A percentile compares a stretch with the other conserved stretches of the same genome.
Evolutionary conservation across 2,329 filamentous ascomycete species (phyloP).

Genomic region (Cadophora malorum): DNA sequence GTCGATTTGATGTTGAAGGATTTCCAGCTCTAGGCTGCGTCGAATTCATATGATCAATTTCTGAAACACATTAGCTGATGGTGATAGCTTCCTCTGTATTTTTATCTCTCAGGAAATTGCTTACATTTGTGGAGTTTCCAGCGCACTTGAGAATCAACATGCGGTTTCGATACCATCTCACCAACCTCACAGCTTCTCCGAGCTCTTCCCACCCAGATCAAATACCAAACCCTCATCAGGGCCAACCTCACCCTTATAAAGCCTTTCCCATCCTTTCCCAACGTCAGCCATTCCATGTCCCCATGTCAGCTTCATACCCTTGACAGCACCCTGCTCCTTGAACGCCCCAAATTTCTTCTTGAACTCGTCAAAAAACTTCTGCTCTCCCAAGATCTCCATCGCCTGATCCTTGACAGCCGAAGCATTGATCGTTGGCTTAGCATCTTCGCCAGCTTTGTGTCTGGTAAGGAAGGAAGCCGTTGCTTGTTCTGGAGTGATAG

Average conservation of each 20-base stretch:
- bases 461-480: slow-evolving; percentile 28
- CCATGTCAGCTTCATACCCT: slow-evolving; percentile 35
- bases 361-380: slow-evolving; percentile 34
- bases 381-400: slow-evolving; percentile 28
- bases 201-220: slow-evolving; percentile 14
- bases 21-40: too few species aligned
- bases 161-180: background rate
- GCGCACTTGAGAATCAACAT: background rate
- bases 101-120: background rate
- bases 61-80: background rate
- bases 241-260: slow-evolving; percentile 36
- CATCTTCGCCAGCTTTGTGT: slow-evolving; percentile 11
- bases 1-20: too few species aligned
- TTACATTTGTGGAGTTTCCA: background rate
- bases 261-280: slow-evolving; percentile 36
- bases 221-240: slow-evolving; percentile 36
- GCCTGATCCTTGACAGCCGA: slow-evolving; percentile 31
- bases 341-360: slow-evolving; percentile 26
- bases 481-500: slow-evolving; percentile 29
- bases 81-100: too few species aligned
- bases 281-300: slow-evolving; percentile 38
- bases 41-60: too few species aligned
- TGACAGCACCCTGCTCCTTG: slow-evolving; percentile 30
- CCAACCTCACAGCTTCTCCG: background rate
- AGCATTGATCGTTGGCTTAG: slow-evolving; percentile 31